A percentile compares a stretch with the other conserved stretches of the same genome.
Conservation (phyloP, 1,284 basidiomycete genomes). For the Apiotrichum sp. region DNA sequence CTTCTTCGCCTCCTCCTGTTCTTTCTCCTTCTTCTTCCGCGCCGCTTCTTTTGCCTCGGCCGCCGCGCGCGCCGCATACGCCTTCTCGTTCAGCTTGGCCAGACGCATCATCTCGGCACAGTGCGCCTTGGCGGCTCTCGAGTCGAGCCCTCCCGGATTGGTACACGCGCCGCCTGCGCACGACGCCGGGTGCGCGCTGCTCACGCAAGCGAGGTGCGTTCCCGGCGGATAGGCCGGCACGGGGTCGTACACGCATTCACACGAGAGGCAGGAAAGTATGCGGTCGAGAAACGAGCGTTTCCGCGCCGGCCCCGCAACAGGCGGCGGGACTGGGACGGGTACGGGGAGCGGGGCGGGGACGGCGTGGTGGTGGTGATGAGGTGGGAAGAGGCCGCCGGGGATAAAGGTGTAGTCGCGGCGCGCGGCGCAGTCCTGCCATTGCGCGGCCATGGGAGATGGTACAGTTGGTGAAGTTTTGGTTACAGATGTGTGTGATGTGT, state of each 20-base stretch:
- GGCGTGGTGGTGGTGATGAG: too few species aligned
- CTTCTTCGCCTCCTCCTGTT: too few species aligned
- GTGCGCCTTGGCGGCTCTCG: not conserved
- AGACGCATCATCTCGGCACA: not conserved
- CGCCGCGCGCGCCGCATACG: too few species aligned
- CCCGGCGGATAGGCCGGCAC: not conserved
- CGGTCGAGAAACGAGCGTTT: not conserved
- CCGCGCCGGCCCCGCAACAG: not conserved
- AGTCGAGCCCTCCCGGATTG: not conserved
- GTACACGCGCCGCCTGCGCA: too few species aligned
- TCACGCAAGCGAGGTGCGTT: not conserved
- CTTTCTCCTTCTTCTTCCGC: not conserved
- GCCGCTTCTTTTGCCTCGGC: not conserved
- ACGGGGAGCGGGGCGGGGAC: not conserved
- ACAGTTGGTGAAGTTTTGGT: too few species aligned
- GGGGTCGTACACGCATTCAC: not conserved
- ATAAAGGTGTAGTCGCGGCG: too few species aligned
- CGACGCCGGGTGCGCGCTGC: not conserved
- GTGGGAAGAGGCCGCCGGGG: too few species aligned
- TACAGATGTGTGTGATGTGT: too few species aligned
- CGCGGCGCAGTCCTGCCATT: too few species aligned
- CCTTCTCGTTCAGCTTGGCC: constrained; percentile 12
- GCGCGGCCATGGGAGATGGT: too few species aligned
- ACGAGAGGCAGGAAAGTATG: not conserved
- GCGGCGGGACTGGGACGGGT: not conserved